A percentile compares a stretch with the other conserved stretches of the same genome.
Evolutionary conservation across 371 early-diverging fungal genomes (phyloP).

Genomic region (Rhizopus arrhizus): DNA sequence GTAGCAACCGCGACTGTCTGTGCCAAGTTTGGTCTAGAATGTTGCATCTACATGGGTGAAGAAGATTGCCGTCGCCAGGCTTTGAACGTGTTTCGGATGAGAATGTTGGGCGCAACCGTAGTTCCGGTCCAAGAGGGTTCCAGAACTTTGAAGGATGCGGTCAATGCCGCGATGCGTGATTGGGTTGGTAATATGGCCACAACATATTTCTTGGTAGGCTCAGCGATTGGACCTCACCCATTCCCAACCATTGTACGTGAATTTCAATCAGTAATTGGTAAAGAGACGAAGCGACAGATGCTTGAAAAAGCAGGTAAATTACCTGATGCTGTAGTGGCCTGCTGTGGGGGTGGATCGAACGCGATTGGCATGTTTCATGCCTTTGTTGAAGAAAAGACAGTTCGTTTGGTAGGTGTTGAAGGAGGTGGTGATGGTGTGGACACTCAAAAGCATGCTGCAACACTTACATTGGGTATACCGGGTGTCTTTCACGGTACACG

Average conservation of each 20-base stretch:
- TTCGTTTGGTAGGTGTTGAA: slow-evolving; percentile 90
- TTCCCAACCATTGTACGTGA: slow-evolving; percentile 96
- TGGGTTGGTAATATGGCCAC: slow-evolving; percentile 94
- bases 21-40: slow-evolving; percentile 95
- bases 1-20: slow-evolving; percentile 98
- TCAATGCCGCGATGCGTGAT: slow-evolving; percentile 98
- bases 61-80: slow-evolving; percentile 96
- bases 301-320: slow-evolving; percentile 77
- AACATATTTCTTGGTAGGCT: slow-evolving; percentile 96
- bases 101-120: slow-evolving; percentile 91
- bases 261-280: slow-evolving; percentile 93
- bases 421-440: slow-evolving; percentile 92
- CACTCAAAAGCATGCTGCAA: slow-evolving; percentile 88
- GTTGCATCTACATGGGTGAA: slow-evolving; percentile 96
- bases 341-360: slow-evolving; percentile 94
- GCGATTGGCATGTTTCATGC: slow-evolving; percentile 97
- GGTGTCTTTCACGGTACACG: slow-evolving; percentile 97
- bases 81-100: slow-evolving; percentile 95
- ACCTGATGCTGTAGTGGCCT: slow-evolving; percentile 93
- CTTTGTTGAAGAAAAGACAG: slow-evolving; percentile 81
- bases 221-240: slow-evolving; percentile 94
- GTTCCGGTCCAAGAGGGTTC: slow-evolving; percentile 82
- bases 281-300: slow-evolving; percentile 85
- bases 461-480: slow-evolving; percentile 81
- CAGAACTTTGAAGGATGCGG: slow-evolving; percentile 94